Evolutionary conservation across 1,284 basidiomycete species (phyloP), one percentile per base, ranked within the genome.

Genomic region (Bondarzewia mesenterica): DNA sequence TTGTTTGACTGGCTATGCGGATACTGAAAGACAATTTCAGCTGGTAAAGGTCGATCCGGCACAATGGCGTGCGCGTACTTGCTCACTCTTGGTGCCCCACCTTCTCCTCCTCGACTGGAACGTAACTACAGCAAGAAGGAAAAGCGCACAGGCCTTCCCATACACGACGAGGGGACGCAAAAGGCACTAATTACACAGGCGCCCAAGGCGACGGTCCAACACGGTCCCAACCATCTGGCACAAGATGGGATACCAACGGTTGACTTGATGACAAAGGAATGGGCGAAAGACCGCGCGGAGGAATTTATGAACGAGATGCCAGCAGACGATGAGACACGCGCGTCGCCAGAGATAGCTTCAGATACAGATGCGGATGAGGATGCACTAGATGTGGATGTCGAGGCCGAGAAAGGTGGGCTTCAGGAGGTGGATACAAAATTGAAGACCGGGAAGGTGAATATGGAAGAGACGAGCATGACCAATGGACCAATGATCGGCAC

Each of bases 1-100:
- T n/a, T n/a, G n/a, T n/a, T n/a, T n/a, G n/a, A n/a, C n/a, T n/a
- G n/a, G n/a, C n/a, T n/a, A n/a, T n/a, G n/a, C n/a, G n/a, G n/a
- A n/a, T n/a, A n/a, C n/a, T n/a, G n/a, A n/a, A n/a, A n/a, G n/a
- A n/a, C n/a, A n/a, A n/a, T n/a, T n/a, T n/a, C n/a, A 88, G 86
- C 86, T 50, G 85, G 85, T 1, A 88, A 92, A 63, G 89, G 89
- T 14, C 74, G 89, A 44, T 89, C 87, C 0, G 89, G 89, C 5
- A 91, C 85, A 0, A 74, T 91, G 56, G 84, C 88, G 0, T 90
- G 88, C 60, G 70, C 85, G 6, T 90, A 90, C 62, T 71, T 91
- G 2, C 74, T 91, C n/a, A 75, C 85, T 0, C 67, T 78, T 3
- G 70, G 64, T 5, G 69, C 77, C 14, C n/a, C 78, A 78, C 0